phyloP scores from a whole-genome alignment of 441 rosid species.

The Flueggea neowawraea region DNA sequence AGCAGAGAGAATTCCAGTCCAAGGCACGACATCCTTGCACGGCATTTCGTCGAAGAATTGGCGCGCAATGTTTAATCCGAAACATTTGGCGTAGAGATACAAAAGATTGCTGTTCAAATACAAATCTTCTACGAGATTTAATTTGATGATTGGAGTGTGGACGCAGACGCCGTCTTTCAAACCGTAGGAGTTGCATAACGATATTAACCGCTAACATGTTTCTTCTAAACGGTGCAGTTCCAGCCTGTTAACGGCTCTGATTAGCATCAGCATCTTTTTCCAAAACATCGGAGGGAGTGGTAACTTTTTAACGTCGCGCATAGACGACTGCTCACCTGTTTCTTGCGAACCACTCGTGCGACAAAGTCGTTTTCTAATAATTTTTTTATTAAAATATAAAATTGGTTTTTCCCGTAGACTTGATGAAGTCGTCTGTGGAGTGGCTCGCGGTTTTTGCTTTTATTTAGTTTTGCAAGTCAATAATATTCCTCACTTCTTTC shows the following conservation, averaged over 20 bases:
- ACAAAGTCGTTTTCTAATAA: background rate
- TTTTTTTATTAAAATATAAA: background rate
- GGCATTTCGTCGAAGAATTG: constrained; percentile 73
- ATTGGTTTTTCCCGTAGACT: background rate
- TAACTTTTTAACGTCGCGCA: too few relatives aligned
- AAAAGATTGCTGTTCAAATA: constrained; percentile 59
- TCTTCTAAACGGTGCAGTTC: constrained; percentile 1
- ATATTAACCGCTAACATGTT: constrained; percentile 36
- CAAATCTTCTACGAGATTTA: constrained; percentile 35
- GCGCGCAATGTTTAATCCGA: constrained; percentile 35
- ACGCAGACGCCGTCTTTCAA: constrained; percentile 45
- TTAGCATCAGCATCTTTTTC: too few relatives aligned
- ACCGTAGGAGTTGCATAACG: constrained; percentile 48
- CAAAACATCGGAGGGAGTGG: too few relatives aligned
- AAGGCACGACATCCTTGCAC: constrained; percentile 62
- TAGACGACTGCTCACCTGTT: too few relatives aligned
- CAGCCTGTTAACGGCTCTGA: too few relatives aligned
- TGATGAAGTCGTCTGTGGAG: background rate
- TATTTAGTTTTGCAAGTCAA: constrained; percentile 18
- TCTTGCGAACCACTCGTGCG: too few relatives aligned
- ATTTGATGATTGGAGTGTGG: constrained; percentile 52
- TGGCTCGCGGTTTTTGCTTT: background rate
- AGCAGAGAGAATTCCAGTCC: constrained; percentile 71
- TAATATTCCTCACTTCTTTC: constrained; percentile 2
- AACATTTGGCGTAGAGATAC: constrained; percentile 42